Evolutionary conservation across 1,284 basidiomycete genomes (phyloP).

Genomic region (Moesziomyces sp.): DNA sequence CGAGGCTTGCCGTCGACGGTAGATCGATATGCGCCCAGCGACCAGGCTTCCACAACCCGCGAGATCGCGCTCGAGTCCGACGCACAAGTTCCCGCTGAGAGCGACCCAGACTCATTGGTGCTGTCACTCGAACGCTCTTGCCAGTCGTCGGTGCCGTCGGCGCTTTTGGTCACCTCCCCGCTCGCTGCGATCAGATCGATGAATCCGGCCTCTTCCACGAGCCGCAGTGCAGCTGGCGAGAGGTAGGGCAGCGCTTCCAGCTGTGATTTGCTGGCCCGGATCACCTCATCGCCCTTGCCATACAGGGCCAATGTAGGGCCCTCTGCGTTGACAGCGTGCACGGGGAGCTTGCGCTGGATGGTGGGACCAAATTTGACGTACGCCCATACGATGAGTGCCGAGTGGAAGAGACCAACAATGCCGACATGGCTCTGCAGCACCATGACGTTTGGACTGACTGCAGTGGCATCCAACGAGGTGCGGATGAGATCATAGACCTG

Average conservation of each 20-base stretch:
- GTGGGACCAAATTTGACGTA: constrained; percentile 12
- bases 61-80: constrained; percentile 1
- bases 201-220: constrained; percentile 1
- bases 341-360: background rate
- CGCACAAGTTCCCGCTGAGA: background rate
- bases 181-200: constrained; percentile 6
- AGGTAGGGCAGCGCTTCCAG: constrained; percentile 5
- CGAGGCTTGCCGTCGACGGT: constrained; percentile 6
- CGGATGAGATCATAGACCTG: constrained; percentile 12
- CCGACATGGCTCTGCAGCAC: constrained; percentile 13
- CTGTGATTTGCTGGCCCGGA: constrained; percentile 4
- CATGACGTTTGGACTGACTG: constrained; percentile 3
- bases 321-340: background rate
- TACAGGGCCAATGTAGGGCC: background rate
- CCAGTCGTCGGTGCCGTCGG: constrained; percentile 1
- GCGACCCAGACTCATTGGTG: constrained; percentile 4
- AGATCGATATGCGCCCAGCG: constrained; percentile 10
- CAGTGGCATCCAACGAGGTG: constrained; percentile 2
- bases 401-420: constrained; percentile 21
- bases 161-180: background rate
- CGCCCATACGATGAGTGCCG: constrained; percentile 19
- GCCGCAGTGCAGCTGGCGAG: constrained; percentile 5
- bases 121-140: constrained; percentile 7
- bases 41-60: constrained; percentile 13
- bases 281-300: background rate